Conservation (phyloP, 345 rosid species). For the Punica granatum region DNA sequence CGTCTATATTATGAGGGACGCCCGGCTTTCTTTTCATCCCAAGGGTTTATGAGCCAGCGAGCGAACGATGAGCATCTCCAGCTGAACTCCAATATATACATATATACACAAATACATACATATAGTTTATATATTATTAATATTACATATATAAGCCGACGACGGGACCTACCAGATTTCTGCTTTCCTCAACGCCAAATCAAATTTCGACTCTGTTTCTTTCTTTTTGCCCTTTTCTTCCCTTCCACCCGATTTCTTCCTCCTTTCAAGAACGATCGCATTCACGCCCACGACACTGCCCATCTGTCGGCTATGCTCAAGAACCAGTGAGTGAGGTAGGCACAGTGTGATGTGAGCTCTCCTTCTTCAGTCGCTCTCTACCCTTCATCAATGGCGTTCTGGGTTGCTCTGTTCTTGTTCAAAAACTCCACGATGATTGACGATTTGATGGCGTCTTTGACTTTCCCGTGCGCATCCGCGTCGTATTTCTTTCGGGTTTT, state of each 20-base stretch:
- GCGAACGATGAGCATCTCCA: too few relatives aligned
- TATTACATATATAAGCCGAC: too few relatives aligned
- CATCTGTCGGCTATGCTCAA: constrained; percentile 1
- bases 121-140: too few relatives aligned
- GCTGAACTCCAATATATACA: too few relatives aligned
- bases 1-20: too few relatives aligned
- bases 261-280: background rate
- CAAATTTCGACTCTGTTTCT: background rate
- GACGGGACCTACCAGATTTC: background rate
- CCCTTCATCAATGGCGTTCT: background rate
- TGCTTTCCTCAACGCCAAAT: background rate
- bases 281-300: background rate
- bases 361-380: background rate
- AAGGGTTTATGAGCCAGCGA: too few relatives aligned
- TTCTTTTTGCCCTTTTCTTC: background rate
- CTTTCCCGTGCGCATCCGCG: background rate
- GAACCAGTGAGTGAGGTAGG: background rate
- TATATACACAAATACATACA: too few relatives aligned
- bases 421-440: background rate
- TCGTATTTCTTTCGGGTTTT: background rate
- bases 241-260: too few relatives aligned
- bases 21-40: too few relatives aligned
- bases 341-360: background rate
- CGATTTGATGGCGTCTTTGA: background rate
- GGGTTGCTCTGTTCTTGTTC: background rate